Conservation (phyloP, 257 asterid genomes). For the Nyctanthes arbortristis region DNA sequence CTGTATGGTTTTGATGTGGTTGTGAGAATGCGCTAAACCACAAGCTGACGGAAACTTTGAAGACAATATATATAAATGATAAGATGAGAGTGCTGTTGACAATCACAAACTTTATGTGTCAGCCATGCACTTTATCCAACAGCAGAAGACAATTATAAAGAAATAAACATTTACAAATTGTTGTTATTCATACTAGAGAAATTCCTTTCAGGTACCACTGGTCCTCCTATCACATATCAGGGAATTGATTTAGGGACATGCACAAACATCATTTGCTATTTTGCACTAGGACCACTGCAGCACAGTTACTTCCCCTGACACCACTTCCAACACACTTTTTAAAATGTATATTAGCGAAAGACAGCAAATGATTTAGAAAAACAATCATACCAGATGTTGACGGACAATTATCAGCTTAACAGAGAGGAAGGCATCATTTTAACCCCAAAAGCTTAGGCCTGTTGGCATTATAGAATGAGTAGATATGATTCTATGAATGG, state of each 20-base stretch:
- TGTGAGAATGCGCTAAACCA: neutral
- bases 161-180: neutral
- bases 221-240: neutral
- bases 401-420: neutral
- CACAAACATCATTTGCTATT: neutral
- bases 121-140: neutral
- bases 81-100: neutral
- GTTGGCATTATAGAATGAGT: too few relatives aligned
- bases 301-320: neutral
- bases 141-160: neutral
- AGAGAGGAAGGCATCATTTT: too few relatives aligned
- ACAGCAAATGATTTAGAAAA: neutral
- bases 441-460: too few relatives aligned
- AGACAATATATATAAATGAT: neutral
- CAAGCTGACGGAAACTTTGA: neutral
- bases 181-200: neutral
- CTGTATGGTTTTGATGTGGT: neutral
- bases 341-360: neutral
- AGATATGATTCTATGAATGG: too few relatives aligned
- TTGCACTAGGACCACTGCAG: neutral
- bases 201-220: neutral
- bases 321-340: neutral
- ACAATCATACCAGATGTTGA: neutral
- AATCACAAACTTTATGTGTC: neutral
- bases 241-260: neutral